Base-by-base conservation (phyloP, 306 rosid species). In the Chamaecrista fasciculata region DNA sequence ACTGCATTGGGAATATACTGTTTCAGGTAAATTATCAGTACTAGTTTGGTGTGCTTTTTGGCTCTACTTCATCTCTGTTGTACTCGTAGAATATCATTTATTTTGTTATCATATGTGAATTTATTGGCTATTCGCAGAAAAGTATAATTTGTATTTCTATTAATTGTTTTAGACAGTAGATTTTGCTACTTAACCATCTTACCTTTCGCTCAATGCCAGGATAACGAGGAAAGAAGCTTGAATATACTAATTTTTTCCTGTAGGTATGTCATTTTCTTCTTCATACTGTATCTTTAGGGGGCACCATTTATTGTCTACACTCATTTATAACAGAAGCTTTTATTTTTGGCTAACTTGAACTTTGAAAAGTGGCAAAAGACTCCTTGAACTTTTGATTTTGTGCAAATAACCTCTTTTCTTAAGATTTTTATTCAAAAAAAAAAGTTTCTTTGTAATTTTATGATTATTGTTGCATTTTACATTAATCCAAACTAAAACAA, bases 141-240 rank as follows among this genome's bases (percentile, higher is more conserved):
- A 51, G 9, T 37, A 18, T 56, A 14, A 24, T 64, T 48, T 36
- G 18, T 52, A 3, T 57, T 34, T n/a, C 20, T 55, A 2, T 12
- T 12, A 37, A 39, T 20, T 73, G 39, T 16, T 14, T 16, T 40
- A 29, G 58, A 47, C 29, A 52, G 47, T 77, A 53, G 29, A 21
- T 37, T 66, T 34, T 66, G 65, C 31, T 29, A 37, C 64, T 75
- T 11, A 40, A 40, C 37, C 39, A 15, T 66, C 34, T 50, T 66
- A 39, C 66, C 50, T 56, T 34, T 66, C 66, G 66, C 71, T 44
- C 1, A 2, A 61, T 88, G 58, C 52, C 90, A 94, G 98, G 90
- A 90, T 94, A 83, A 88, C 93, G 18, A 82, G 91, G 84, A 94
- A 86, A 81, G 97, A 94, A 79, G 94, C 95, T 79, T 94, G 72